Evolutionary conservation across 768 basidiomycete species (phyloP).

Genomic region (Saitozyma sp.): DNA sequence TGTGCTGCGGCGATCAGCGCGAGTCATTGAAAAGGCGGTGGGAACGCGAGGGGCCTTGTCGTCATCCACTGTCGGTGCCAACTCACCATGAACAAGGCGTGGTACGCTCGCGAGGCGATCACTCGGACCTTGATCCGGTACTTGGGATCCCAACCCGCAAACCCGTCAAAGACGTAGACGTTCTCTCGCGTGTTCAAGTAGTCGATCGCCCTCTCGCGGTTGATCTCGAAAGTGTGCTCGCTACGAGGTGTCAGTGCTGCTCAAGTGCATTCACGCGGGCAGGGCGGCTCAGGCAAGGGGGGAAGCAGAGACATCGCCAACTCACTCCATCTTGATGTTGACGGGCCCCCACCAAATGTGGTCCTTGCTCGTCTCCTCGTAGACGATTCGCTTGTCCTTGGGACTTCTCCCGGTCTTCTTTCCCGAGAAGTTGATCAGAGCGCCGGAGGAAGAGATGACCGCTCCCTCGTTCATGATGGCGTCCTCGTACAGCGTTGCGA

Average conservation of each 20-base stretch:
- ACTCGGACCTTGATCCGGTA: conserved; percentile 99
- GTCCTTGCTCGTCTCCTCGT: conserved; percentile 92
- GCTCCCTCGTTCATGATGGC: conserved; percentile 98
- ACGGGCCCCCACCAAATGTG: conserved; percentile 99
- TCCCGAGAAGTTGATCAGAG: conserved; percentile 98
- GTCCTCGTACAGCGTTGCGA: conserved; percentile 89
- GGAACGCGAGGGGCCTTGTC: neutral
- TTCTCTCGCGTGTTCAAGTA: conserved; percentile 98
- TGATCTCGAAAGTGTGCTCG: conserved; percentile 92
- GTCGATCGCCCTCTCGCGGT: conserved; percentile 97
- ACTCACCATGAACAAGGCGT: conserved; percentile 95
- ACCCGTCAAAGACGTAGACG: conserved; percentile 97
- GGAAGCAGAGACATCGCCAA: conserved; percentile 4
- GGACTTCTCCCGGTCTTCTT: conserved; percentile 98
- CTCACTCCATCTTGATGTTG: conserved; percentile 92
- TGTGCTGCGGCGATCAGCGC: conserved; percentile 63
- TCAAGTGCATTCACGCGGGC: neutral
- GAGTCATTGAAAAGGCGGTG: conserved; percentile 10
- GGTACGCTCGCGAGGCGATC: conserved; percentile 96
- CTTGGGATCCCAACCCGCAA: conserved; percentile 95
- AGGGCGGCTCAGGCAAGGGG: no score
- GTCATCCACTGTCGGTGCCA: conserved; percentile 5
- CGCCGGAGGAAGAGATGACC: conserved; percentile 92
- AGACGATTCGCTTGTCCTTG: conserved; percentile 99
- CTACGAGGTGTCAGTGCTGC: conserved; percentile 53